Evolutionary conservation across 106 monocot genomes (phyloP).

Genomic region (Acorus calamus): DNA sequence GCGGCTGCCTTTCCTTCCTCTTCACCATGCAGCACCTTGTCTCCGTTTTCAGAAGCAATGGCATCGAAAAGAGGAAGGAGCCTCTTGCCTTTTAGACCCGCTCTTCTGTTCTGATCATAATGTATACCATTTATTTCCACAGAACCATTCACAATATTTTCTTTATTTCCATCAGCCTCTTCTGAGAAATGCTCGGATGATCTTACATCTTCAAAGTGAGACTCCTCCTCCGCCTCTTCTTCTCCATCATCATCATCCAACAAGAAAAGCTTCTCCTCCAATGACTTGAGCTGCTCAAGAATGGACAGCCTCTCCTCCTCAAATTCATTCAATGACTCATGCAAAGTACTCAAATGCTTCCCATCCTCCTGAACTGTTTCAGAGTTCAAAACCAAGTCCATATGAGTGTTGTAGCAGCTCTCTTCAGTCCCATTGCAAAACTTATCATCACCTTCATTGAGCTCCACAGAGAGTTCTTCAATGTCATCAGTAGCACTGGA

Average conservation of each 20-base stretch:
- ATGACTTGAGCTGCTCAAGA: constrained; percentile 51
- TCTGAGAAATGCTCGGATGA: constrained; percentile 9
- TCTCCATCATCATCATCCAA: constrained; percentile 24
- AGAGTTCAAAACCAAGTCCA: constrained; percentile 15
- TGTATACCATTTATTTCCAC: constrained; percentile 15
- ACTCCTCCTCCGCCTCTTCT: neutral
- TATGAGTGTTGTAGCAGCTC: constrained; percentile 22
- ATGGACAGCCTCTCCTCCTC: constrained; percentile 77
- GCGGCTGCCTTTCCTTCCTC: constrained; percentile 13
- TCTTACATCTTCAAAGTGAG: constrained; percentile 1
- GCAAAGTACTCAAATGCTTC: constrained; percentile 33
- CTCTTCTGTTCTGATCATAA: constrained; percentile 8
- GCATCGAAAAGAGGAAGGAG: constrained; percentile 83
- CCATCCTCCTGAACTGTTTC: constrained; percentile 11
- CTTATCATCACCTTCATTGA: constrained; percentile 29
- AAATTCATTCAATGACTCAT: constrained; percentile 58
- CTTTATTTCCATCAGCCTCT: constrained; percentile 24
- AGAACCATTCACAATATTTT: constrained; percentile 15
- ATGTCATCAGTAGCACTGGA: constrained; percentile 43
- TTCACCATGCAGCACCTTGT: neutral
- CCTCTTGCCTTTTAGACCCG: constrained; percentile 32
- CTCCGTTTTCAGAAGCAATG: constrained; percentile 26
- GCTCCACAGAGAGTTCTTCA: constrained; percentile 36
- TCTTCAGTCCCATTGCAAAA: constrained; percentile 12
- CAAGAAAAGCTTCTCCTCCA: constrained; percentile 56